Base-by-base conservation (phyloP, 352 stramenopile species). In the Pythium folliculosum region DNA sequence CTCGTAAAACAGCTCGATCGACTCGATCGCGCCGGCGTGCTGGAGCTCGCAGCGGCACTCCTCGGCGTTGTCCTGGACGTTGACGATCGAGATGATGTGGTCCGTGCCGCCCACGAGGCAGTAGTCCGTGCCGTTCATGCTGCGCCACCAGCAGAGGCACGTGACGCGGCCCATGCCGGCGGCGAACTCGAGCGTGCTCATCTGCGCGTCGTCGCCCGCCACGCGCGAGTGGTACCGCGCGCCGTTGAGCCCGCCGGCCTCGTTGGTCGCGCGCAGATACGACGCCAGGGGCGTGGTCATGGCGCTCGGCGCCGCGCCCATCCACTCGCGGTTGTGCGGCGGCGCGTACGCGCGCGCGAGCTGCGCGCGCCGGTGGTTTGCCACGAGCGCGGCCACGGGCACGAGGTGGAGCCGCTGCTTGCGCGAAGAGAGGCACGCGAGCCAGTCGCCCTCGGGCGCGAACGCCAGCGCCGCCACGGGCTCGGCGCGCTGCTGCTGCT, bases 241-340 rank as follows among this genome's bases (percentile, higher is more conserved):
- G 52, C 84, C 88, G 60, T 96, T 94, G 13, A 92, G 74, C 0
- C 88, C 88, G 51, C 86, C 86, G 43, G 77, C 81, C 50, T 92
- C 82, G 66, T 94, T 94, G 10, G 85, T 92, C 10, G 86, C 84
- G 32, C 88, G 76, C 47, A 96, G 71, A 66, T 92, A 96, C 51
- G 86, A 91, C 40, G 86, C 84, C 88, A 96, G 94, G 53, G 91
- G 86, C 37, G 77, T 81, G 55, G 73, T 91, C 83, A 94, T 93
- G 44, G 81, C 84, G 45, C 81, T 88, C 32, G 82, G 82, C 32
- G 77, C 67, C 12, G 90, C 83, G 70, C 67, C 86, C 79, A 96
- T 80, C 32, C 93, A 80, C 66, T 94, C 88, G 32, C 77, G 79
- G 30, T 84, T 77, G 60, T 84, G 77, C 30, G 68, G 71, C 45